Evolutionary conservation across 116 monocot species (phyloP).

Genomic region (Dioscorea cayenensis): DNA sequence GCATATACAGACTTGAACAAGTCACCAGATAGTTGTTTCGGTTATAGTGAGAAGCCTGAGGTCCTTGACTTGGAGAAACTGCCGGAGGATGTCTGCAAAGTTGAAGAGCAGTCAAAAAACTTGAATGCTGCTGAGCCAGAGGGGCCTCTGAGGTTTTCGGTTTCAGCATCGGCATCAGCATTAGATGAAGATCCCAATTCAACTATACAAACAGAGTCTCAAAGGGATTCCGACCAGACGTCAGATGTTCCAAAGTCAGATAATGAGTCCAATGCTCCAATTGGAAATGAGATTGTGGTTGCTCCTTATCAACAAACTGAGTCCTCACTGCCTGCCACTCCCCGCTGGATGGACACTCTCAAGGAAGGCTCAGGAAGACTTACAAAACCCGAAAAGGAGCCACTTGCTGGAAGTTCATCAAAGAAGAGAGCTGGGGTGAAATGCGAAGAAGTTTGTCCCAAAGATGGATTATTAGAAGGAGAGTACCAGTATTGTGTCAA

Average conservation of each 20-base stretch:
- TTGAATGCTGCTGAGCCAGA: constrained; percentile 3
- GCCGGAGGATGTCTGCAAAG: constrained; percentile 7
- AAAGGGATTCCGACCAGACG: constrained; percentile 38
- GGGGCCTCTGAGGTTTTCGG: constrained; percentile 24
- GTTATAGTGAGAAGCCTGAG: constrained; percentile 36
- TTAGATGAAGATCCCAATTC: constrained; percentile 41
- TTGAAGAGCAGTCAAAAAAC: background rate
- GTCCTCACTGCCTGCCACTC: constrained; percentile 29
- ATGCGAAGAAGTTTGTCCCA: constrained; percentile 11
- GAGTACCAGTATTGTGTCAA: constrained; percentile 81
- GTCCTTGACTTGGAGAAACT: constrained; percentile 16
- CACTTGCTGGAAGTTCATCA: constrained; percentile 26
- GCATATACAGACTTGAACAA: constrained; percentile 54
- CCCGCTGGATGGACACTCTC: constrained; percentile 27
- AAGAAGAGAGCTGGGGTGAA: constrained; percentile 24
- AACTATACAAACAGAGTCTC: constrained; percentile 42
- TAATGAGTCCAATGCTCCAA: constrained; percentile 23
- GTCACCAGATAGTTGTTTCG: constrained; percentile 34
- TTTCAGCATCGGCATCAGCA: constrained; percentile 31
- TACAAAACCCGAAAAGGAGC: constrained; percentile 29
- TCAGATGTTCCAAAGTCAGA: constrained; percentile 15
- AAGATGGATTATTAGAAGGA: constrained; percentile 17
- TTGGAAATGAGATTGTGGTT: constrained; percentile 21
- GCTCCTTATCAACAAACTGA: constrained; percentile 12
- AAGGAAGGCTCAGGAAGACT: constrained; percentile 24